Evolutionary conservation across 2,329 filamentous ascomycete species (phyloP).

Genomic region (Huntiella omanensis): DNA sequence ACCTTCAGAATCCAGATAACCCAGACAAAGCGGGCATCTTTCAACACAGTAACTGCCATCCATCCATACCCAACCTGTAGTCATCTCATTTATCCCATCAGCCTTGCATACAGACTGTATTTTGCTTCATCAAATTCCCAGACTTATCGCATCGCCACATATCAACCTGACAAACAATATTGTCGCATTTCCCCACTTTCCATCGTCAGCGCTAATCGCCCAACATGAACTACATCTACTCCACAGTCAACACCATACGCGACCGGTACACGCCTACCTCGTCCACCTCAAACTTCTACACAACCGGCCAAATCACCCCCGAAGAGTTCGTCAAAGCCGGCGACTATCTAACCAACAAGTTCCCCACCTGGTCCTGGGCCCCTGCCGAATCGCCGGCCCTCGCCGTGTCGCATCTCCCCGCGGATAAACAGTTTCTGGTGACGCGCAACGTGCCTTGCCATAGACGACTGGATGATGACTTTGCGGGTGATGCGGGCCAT

Average conservation of each 20-base stretch:
- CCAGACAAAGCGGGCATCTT: too few species aligned
- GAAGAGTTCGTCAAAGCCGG: conserved; percentile 92
- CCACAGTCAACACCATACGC: conserved; percentile 76
- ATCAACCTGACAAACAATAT: too few species aligned
- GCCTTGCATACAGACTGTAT: too few species aligned
- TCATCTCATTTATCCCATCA: too few species aligned
- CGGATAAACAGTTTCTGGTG: conserved; percentile 86
- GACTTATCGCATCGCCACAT: too few species aligned
- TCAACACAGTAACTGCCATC: too few species aligned
- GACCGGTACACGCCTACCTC: conserved; percentile 80
- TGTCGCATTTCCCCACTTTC: too few species aligned
- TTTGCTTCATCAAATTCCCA: too few species aligned
- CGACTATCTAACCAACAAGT: conserved; percentile 97
- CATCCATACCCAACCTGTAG: too few species aligned
- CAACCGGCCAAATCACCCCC: conserved; percentile 86
- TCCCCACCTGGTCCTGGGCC: conserved; percentile 94
- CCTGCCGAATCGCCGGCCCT: conserved; percentile 67
- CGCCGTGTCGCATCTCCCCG: conserved; percentile 62
- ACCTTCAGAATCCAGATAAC: too few species aligned
- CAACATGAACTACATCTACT: conserved; percentile 78
- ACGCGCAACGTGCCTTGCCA: conserved; percentile 90
- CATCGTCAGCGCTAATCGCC: too few species aligned
- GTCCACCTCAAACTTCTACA: conserved; percentile 82
- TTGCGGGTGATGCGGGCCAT: conserved; percentile 69
- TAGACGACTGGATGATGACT: conserved; percentile 78